These are phyloP conservation scores for Diplosphaera chodatii DNA, from an alignment of 139 green algal species.

Conservation along the genomic window DNA sequence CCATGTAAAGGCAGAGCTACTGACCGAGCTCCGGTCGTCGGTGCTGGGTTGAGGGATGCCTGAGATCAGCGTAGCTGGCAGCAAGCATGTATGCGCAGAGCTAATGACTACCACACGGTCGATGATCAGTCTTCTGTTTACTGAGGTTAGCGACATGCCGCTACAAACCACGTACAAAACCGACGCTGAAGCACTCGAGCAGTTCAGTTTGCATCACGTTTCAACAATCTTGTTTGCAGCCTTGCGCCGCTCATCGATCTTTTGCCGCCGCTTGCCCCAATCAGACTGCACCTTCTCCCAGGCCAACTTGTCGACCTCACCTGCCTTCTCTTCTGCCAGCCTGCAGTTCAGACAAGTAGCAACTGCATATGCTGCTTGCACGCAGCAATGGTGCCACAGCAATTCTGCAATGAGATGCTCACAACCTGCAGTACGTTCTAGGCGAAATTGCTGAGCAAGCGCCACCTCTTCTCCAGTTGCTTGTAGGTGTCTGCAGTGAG, in stretches of 20 bases:
- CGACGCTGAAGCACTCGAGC: too few relatives aligned
- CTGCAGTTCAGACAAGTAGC: neutral
- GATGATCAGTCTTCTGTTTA: too few relatives aligned
- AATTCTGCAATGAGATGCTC: neutral
- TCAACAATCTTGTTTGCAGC: neutral
- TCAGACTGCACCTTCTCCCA: neutral
- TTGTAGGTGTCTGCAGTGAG: neutral
- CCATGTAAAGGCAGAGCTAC: conserved; percentile 58
- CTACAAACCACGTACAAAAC: too few relatives aligned
- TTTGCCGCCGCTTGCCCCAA: neutral
- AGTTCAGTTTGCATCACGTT: too few relatives aligned
- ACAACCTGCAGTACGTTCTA: too few relatives aligned
- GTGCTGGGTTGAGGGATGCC: neutral
- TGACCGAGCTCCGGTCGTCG: conserved; percentile 6
- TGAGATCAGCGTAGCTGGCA: too few relatives aligned
- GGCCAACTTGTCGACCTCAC: neutral
- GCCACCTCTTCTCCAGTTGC: neutral
- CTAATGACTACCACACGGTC: too few relatives aligned
- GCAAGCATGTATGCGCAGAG: too few relatives aligned
- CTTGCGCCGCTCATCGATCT: neutral
- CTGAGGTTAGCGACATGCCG: too few relatives aligned
- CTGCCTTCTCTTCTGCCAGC: neutral
- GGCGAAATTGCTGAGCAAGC: too few relatives aligned
- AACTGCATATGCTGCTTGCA: too few relatives aligned
- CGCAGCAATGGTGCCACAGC: neutral